Evolutionary conservation across 2,329 filamentous ascomycete genomes (phyloP), one percentile per base, ranked within the genome.

Genomic region (Trichoderma atroviride): DNA sequence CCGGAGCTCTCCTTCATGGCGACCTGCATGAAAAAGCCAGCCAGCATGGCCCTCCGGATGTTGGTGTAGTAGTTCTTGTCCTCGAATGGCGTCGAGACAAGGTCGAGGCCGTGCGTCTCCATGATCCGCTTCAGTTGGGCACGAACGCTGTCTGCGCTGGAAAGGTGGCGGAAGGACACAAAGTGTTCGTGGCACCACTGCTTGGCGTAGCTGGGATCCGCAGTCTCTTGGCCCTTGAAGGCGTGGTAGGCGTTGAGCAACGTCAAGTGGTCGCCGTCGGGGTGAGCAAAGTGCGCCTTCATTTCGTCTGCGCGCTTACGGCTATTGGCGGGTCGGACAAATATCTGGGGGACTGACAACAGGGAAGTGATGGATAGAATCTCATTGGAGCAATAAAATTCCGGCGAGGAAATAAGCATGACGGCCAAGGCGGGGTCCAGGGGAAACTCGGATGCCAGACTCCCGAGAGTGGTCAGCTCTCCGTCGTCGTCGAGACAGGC

Each of bases 1-100:
- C 92, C 92, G 35, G 88, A 90, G 63, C 88, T 89, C 77, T 98
- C 94, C 78, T 92, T 93, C 89, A 97, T 97, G 70, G 96, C 96
- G 27, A 98, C 93, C 80, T 99, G 96, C 96, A 99, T 99, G 86
- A 99, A 99, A 86, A 99, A 99, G 40, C 96, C 96, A 0, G 94
- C 88, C 14, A 97, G 91, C 16, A 99, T 87, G 10, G 96, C 95
- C 47, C 94, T 90, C 56, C 95, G 92, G 76, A 99, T 99, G 80
- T 99, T 99, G 79, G 89, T 93, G 82, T 98, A 99, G 84, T 99
- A 99, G 78, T 96, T 93, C 85, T 97, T 97, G 83, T 98, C 91
- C 75, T 94, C 91, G 77, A 97, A 98, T 0, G 92, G 88, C 0
- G 95, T 98, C 64, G 92, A 96, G 67, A 97, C 80, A 62, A 99